A percentile compares a stretch with the other conserved stretches of the same genome.
phyloP scores from a whole-genome alignment of 1,284 basidiomycete species.

The Austroboletus niveus region DNA sequence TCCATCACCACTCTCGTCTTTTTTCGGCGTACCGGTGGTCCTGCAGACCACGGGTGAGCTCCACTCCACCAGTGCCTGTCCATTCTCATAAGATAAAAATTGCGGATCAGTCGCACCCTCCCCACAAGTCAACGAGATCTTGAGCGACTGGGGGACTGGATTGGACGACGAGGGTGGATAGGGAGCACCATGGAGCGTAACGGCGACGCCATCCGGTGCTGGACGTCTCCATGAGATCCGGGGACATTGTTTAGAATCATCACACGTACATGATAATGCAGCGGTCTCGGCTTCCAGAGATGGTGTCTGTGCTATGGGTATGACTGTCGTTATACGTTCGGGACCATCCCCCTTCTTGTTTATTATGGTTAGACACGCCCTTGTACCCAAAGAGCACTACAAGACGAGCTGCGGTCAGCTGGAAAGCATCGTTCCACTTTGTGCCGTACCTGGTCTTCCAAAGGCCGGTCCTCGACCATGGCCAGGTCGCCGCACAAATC shows the following conservation, averaged over 20 bases:
- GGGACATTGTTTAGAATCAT: not conserved
- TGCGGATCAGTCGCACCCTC: constrained; percentile 43
- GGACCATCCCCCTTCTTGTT: constrained; percentile 57
- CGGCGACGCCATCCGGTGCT: constrained; percentile 48
- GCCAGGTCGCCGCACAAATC: constrained; percentile 63
- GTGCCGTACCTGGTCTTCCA: constrained; percentile 64
- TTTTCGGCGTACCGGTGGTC: constrained; percentile 30
- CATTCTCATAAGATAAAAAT: constrained; percentile 61
- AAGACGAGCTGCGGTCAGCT: constrained; percentile 6
- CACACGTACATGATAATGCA: constrained; percentile 46
- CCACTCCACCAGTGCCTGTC: constrained; percentile 59
- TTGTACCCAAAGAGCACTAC: constrained; percentile 66
- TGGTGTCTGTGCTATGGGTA: constrained; percentile 58
- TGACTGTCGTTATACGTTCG: constrained; percentile 63
- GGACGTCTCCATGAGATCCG: constrained; percentile 6
- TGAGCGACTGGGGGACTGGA: constrained; percentile 53
- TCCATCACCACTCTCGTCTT: constrained; percentile 37
- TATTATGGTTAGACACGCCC: constrained; percentile 67
- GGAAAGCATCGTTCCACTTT: not conserved
- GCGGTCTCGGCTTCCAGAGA: constrained; percentile 41
- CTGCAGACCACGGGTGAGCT: constrained; percentile 50
- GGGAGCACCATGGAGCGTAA: constrained; percentile 57
- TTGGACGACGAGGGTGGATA: constrained; percentile 51
- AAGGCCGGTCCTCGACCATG: constrained; percentile 42
- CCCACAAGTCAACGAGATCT: constrained; percentile 59